These are phyloP conservation scores for Eimeria sp. DNA, from an alignment of 169 alveolate species.

Conservation along the genomic window DNA sequence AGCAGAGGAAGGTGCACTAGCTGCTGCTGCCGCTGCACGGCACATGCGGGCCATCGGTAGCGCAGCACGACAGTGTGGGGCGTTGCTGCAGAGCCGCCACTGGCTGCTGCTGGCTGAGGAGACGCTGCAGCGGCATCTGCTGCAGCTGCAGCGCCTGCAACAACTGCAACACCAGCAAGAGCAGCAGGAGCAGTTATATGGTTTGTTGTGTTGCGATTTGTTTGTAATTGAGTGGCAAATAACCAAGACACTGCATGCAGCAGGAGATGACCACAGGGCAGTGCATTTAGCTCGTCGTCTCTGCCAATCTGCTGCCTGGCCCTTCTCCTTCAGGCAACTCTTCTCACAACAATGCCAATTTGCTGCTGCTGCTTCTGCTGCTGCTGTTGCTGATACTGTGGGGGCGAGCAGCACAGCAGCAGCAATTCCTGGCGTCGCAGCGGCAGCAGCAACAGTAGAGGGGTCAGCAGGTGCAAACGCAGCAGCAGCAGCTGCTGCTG, in stretches of 20 bases:
- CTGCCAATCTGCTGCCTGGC: slow-evolving; percentile 60
- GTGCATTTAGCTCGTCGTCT: slow-evolving; percentile 54
- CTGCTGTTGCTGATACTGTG: not conserved
- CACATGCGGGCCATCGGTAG: slow-evolving; percentile 36
- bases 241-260: slow-evolving; percentile 53
- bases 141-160: not conserved
- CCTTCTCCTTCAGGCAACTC: slow-evolving; percentile 15
- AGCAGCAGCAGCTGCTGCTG: slow-evolving; percentile 47
- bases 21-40: slow-evolving; percentile 22
- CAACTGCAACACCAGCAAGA: not conserved
- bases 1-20: not conserved
- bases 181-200: not conserved
- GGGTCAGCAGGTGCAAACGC: not conserved
- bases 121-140: slow-evolving; percentile 12
- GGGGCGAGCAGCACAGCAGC: too few species aligned
- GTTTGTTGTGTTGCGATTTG: slow-evolving; percentile 30
- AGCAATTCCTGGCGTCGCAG: too few species aligned
- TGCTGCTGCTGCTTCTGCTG: slow-evolving; percentile 9
- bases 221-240: slow-evolving; percentile 60
- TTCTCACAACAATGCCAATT: not conserved
- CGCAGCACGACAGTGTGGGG: slow-evolving; percentile 41
- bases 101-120: slow-evolving; percentile 36
- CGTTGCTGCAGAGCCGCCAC: slow-evolving; percentile 63
- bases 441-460: not conserved
- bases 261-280: slow-evolving; percentile 28